A percentile compares a stretch with the other conserved stretches of the same genome.
phyloP scores from a whole-genome alignment of 768 basidiomycete genomes.

The Rhizopogon roseolus region DNA sequence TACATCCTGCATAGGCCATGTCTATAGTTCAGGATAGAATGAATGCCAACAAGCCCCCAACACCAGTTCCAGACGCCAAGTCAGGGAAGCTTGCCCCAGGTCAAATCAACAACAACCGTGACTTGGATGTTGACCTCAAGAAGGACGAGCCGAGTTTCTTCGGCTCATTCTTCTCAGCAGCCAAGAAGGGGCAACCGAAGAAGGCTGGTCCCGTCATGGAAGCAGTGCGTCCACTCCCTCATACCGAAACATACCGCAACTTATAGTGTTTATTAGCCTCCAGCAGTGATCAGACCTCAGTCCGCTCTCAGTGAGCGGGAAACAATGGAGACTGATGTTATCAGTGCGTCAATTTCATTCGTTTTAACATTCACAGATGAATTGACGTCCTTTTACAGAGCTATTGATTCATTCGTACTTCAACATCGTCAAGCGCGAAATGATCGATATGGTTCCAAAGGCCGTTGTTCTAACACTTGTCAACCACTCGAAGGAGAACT shows the following conservation, averaged over 20 bases:
- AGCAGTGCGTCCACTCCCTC: constrained; percentile 32
- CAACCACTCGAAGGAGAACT: constrained; percentile 86
- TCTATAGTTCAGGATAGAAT: constrained; percentile 79
- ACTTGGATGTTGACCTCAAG: constrained; percentile 86
- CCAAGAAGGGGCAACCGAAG: constrained; percentile 55
- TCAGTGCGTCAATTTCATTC: constrained; percentile 64
- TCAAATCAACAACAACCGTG: constrained; percentile 86
- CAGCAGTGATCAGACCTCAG: constrained; percentile 83
- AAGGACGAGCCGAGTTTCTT: constrained; percentile 93
- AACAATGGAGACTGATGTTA: constrained; percentile 98
- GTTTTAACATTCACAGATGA: not conserved
- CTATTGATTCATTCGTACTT: constrained; percentile 95
- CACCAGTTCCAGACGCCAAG: constrained; percentile 58
- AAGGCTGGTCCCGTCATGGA: constrained; percentile 59
- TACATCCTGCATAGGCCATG: constrained; percentile 60
- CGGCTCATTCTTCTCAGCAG: constrained; percentile 87
- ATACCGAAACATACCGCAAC: not conserved
- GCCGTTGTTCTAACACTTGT: constrained; percentile 90
- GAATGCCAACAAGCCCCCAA: constrained; percentile 73
- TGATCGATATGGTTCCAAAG: constrained; percentile 99
- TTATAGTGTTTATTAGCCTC: constrained; percentile 48
- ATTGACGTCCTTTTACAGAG: constrained; percentile 43
- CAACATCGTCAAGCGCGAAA: constrained; percentile 97
- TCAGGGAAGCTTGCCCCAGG: constrained; percentile 53
- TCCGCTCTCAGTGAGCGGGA: constrained; percentile 90